Conservation (phyloP, 169 alveolate species). For the Plasmodium falciparum region DNA sequence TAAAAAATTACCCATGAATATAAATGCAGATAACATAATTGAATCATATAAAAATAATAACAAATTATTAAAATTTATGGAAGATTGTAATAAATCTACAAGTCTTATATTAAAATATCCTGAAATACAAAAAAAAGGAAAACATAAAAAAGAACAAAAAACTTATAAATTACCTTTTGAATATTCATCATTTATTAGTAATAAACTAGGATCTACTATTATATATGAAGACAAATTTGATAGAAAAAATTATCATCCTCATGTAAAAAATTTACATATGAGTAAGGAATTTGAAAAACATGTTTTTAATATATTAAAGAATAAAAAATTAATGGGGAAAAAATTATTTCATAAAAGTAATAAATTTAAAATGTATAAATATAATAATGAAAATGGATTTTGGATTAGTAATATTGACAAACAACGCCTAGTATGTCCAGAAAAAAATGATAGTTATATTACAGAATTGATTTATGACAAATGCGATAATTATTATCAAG, state of each 20-base stretch:
- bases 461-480: constrained; percentile 70
- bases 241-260: constrained; percentile 59
- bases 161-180: constrained; percentile 35
- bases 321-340: constrained; percentile 68
- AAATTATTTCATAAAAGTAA: constrained; percentile 37
- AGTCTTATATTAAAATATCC: constrained; percentile 73
- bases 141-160: not conserved
- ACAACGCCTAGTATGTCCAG: constrained; percentile 50
- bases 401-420: constrained; percentile 76
- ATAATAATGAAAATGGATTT: constrained; percentile 51
- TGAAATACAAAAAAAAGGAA: constrained; percentile 18
- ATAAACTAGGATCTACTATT: constrained; percentile 53
- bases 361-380: constrained; percentile 63
- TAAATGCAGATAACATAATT: constrained; percentile 34
- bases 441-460: constrained; percentile 46
- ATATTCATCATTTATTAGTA: constrained; percentile 32
- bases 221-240: constrained; percentile 74
- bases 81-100: constrained; percentile 62
- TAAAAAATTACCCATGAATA: constrained; percentile 41
- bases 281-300: constrained; percentile 64
- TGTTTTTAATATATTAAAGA: constrained; percentile 60
- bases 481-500: constrained; percentile 37
- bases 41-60: constrained; percentile 66
- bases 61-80: constrained; percentile 65
- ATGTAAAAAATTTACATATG: constrained; percentile 70